Evolutionary conservation across 768 basidiomycete species (phyloP).

Genomic region (Lyophyllum semitale): DNA sequence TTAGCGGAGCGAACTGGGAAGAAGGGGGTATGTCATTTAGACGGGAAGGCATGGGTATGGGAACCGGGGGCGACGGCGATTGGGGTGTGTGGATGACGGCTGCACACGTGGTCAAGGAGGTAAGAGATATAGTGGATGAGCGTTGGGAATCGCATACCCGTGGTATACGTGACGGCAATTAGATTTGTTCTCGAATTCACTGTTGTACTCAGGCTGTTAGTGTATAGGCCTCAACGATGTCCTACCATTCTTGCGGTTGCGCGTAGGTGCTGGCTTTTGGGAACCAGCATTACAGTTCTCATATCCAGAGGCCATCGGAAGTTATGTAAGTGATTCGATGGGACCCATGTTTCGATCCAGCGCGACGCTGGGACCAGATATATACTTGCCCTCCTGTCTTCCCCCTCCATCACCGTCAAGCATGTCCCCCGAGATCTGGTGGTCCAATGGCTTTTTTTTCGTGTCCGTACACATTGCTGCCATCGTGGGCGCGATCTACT

Average conservation of each 20-base stretch:
- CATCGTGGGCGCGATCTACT: conserved; percentile 47
- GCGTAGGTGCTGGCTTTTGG: not conserved
- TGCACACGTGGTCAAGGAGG: conserved; percentile 49
- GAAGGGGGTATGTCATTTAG: conserved; percentile 53
- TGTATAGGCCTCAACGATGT: not conserved
- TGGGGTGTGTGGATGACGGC: conserved; percentile 74
- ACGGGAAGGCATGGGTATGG: conserved; percentile 70
- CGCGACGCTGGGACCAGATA: not conserved
- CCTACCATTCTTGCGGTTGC: not conserved
- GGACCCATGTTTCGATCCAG: not conserved
- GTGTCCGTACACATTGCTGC: conserved; percentile 58
- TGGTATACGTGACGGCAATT: not conserved
- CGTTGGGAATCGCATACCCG: conserved; percentile 26
- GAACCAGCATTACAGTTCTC: not conserved
- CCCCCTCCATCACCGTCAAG: conserved; percentile 2
- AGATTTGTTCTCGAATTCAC: not conserved
- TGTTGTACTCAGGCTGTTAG: not conserved
- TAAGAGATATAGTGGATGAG: conserved; percentile 49
- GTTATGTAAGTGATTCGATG: not conserved
- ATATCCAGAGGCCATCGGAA: not conserved
- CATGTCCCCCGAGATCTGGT: conserved; percentile 50
- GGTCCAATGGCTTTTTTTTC: conserved; percentile 64
- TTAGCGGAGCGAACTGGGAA: conserved; percentile 72
- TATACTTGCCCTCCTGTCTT: not conserved
- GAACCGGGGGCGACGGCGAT: conserved; percentile 49